Base-by-base conservation (phyloP, 257 asterid genomes). In the Penstemon barbatus region DNA sequence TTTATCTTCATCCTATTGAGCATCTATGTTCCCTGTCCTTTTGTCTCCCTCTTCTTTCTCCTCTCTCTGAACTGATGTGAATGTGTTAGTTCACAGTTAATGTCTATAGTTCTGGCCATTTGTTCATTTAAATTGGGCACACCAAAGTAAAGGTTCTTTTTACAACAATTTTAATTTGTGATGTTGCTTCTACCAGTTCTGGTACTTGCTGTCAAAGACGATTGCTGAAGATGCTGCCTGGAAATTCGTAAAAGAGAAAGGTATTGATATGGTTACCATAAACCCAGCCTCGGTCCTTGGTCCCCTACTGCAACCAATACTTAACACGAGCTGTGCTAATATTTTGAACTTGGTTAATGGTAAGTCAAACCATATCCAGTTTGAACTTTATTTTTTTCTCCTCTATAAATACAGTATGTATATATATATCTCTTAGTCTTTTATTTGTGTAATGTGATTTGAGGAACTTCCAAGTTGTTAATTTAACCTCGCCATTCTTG, bases 201-300 rank as follows among this genome's bases (percentile, higher is more conserved):
- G 96, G 96, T 88, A 88, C 52, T 82, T 79, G 49, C 90, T 86
- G 51, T 86, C 90, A n/a, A 87, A 87, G 78, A 82, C 90, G n/a
- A 38, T 87, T 73, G 90, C 94, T 5, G 94, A 87, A 77, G 84
- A 82, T 8, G 88, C 88, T 56, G 88, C 88, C 3, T 87, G 94
- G 90, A 80, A 84, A 58, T 87, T 82, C 74, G 85, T 76, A 13
- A 80, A 78, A 61, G 90, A 87, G 72, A 87, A 75, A 57, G 87
- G 85, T 8, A 65, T 86, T 4, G 80, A 84, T 71, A 68, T 86
- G 93, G 86, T 84, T 12, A 44, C 70, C 33, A 75, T 86, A 62
- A 86, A 86, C 77, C 93, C 93, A 5, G 77, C 88, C n/a, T 69
- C 84, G 84, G 93, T 86, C 56, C 81, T 84, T 64, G 93, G 93